Evolutionary conservation across 108 stramenopile species (phyloP), one percentile per base, ranked within the genome.

Genomic region (Aurantiochytrium sp.): DNA sequence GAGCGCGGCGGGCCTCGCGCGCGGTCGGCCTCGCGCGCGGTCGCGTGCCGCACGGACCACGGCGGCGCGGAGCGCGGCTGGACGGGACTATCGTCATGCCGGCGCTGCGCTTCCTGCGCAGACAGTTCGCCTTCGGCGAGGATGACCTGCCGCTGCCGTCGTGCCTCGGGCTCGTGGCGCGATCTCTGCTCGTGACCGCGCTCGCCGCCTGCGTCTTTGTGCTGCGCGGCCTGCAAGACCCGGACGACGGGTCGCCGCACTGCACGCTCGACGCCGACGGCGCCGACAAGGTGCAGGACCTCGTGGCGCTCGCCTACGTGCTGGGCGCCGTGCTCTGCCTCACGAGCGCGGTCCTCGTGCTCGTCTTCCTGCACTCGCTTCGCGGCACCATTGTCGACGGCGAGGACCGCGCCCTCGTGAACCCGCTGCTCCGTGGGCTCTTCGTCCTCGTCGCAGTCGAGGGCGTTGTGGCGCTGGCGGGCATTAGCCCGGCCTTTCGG

Each of bases 61-160:
- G n/a, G n/a, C n/a, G n/a, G n/a, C n/a, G n/a, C n/a, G n/a, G n/a
- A n/a, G n/a, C n/a, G n/a, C n/a, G n/a, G n/a, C n/a, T n/a, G n/a
- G n/a, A n/a, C n/a, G n/a, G n/a, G n/a, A n/a, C n/a, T n/a, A n/a
- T n/a, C n/a, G n/a, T n/a, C 50, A 81, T 81, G 73, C 73, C 73
- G 17, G 39, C 73, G 39, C 45, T 81, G 39, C 73, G 73, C 12
- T 41, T 48, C 27, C 39, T 81, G 39, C 42, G 73, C n/a, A 41
- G 73, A 24, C 73, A 81, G 73, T 81, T 81, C 3, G 39, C 73
- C 39, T 81, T 81, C 32, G 73, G 73, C 17, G 39, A 41, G 6
- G 73, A 81, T 42, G 73, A 81, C 45, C 45, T 81, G 45, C 73
- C 73, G 12, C 73, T 81, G 73, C 73, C 73, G 24, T 81, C 73